phyloP scores from a whole-genome alignment of 1,284 basidiomycete genomes.

The Apiotrichum domesticum region DNA sequence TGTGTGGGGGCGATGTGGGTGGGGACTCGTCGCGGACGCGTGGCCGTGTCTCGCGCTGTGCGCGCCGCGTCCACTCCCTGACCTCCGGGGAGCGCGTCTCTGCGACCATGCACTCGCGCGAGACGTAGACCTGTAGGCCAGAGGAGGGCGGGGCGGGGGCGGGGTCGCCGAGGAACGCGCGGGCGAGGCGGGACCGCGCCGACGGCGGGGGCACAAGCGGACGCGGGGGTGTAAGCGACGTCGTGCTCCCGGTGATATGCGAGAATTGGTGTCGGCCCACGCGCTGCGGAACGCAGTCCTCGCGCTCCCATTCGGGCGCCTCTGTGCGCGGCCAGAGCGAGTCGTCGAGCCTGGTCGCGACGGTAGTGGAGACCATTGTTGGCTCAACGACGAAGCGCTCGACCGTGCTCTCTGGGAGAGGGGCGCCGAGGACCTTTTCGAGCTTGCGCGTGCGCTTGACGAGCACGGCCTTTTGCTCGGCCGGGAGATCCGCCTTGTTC shows the following conservation, averaged over 20 bases:
- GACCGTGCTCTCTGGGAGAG: constrained; percentile 26
- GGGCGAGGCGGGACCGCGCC: not conserved
- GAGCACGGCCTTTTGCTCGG: constrained; percentile 63
- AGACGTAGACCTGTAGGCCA: constrained; percentile 22
- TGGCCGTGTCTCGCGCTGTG: not conserved
- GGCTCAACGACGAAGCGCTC: constrained; percentile 33
- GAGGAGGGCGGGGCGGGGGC: not conserved
- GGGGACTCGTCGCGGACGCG: constrained; percentile 10
- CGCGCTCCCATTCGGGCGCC: constrained; percentile 23
- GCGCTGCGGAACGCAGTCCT: constrained; percentile 24
- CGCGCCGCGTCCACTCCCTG: not conserved
- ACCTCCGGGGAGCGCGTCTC: constrained; percentile 15
- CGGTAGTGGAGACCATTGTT: constrained; percentile 11
- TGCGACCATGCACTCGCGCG: constrained; percentile 21
- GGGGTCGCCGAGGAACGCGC: constrained; percentile 1
- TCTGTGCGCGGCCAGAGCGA: constrained; percentile 15
- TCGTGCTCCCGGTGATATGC: too few species aligned
- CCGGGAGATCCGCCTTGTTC: constrained; percentile 61
- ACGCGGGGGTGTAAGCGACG: too few species aligned
- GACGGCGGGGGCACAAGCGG: not conserved
- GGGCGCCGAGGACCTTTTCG: constrained; percentile 62
- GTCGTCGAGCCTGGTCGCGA: constrained; percentile 15
- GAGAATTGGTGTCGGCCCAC: not conserved
- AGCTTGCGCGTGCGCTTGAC: constrained; percentile 68
- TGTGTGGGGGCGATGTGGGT: too few species aligned